phyloP scores from a whole-genome alignment of 2,329 filamentous ascomycete genomes.

The Colletotrichum magnum region DNA sequence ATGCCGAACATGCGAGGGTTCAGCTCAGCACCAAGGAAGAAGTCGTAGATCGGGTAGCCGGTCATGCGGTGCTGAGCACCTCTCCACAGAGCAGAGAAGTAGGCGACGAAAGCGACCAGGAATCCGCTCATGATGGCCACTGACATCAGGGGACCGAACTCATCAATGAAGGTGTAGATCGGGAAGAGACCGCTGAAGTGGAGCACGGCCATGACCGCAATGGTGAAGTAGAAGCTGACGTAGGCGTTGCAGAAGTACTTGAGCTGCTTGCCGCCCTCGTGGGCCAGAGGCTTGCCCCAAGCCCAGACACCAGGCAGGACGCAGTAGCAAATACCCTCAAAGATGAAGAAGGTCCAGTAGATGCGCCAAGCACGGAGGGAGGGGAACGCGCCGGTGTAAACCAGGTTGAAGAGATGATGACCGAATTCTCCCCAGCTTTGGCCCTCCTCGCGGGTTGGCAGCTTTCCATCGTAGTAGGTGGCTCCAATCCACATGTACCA shows the following conservation, averaged over 20 bases:
- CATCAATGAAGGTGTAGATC: slow-evolving; percentile 91
- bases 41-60: slow-evolving; percentile 86
- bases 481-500: slow-evolving; percentile 97
- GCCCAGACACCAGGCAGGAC: slow-evolving; percentile 88
- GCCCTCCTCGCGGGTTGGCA: slow-evolving; percentile 74
- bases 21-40: slow-evolving; percentile 93
- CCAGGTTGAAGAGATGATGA: slow-evolving; percentile 74
- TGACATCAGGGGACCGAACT: slow-evolving; percentile 93
- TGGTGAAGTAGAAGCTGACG: slow-evolving; percentile 88
- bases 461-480: slow-evolving; percentile 84
- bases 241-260: slow-evolving; percentile 95
- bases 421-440: slow-evolving; percentile 77
- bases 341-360: slow-evolving; percentile 94
- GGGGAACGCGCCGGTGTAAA: slow-evolving; percentile 89
- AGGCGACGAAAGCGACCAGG: slow-evolving; percentile 85
- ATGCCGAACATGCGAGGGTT: slow-evolving; percentile 86
- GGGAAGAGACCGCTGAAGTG: slow-evolving; percentile 90
- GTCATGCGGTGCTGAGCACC: slow-evolving; percentile 95
- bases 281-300: slow-evolving; percentile 89
- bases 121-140: slow-evolving; percentile 95
- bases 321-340: slow-evolving; percentile 87
- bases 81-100: slow-evolving; percentile 84
- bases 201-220: slow-evolving; percentile 77
- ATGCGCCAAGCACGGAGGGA: slow-evolving; percentile 87
- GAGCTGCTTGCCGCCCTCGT: slow-evolving; percentile 87